These are phyloP conservation scores for Lenwebbia sp. DNA, from an alignment of 345 rosid species.

Conservation along the genomic window DNA sequence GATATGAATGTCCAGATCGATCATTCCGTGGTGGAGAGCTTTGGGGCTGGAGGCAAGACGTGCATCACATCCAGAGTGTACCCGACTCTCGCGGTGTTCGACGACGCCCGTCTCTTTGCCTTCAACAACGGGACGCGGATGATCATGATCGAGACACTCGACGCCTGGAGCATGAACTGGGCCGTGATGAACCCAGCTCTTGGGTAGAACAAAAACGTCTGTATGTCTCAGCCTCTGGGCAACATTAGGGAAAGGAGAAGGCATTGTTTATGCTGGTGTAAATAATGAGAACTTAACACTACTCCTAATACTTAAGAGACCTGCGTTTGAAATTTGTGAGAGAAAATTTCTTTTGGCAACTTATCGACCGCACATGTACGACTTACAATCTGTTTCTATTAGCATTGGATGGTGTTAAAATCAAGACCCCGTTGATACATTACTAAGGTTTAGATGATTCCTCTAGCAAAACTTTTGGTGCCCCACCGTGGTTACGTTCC, in stretches of 20 bases:
- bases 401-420: too few relatives aligned
- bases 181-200: conserved; percentile 5
- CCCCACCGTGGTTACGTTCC: too few relatives aligned
- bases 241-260: background rate
- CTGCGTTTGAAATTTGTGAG: too few relatives aligned
- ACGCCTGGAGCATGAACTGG: conserved; percentile 63
- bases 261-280: background rate
- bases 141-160: conserved; percentile 35
- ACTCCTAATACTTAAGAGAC: too few relatives aligned
- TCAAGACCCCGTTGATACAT: too few relatives aligned
- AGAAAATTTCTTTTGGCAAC: too few relatives aligned
- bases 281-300: background rate
- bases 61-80: conserved; percentile 68
- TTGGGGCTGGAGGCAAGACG: conserved; percentile 58
- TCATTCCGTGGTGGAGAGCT: conserved; percentile 70
- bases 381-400: too few relatives aligned
- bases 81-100: conserved; percentile 36
- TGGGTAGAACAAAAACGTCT: background rate
- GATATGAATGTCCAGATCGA: conserved; percentile 27
- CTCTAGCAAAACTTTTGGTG: too few relatives aligned
- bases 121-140: conserved; percentile 54
- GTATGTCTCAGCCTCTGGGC: background rate
- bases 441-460: too few relatives aligned
- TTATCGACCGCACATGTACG: too few relatives aligned
- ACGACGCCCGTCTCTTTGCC: conserved; percentile 39